Base-by-base conservation (phyloP, 106 monocot species). In the Apostasia shenzhenica region DNA sequence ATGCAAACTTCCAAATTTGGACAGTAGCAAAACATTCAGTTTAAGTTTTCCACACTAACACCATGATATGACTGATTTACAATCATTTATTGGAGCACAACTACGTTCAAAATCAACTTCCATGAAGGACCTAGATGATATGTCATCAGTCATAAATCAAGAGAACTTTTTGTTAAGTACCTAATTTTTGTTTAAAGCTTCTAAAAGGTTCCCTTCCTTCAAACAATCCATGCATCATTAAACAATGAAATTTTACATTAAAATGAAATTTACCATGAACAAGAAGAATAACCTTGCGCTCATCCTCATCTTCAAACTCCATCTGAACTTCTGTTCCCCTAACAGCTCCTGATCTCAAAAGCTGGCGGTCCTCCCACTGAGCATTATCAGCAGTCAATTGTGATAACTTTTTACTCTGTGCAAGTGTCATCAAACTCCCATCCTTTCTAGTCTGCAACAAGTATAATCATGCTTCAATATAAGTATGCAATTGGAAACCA, bases 271-370 rank as follows among this genome's bases (percentile, higher is more conserved):
- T 86, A 95, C 95, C 95, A 79, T 95, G 95, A 86, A 95, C 95
- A 71, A 95, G 91, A 80, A 95, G 92, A 47, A 95, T 95, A 72
- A 95, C 82, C 86, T 84, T 95, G n/a, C 95, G 88, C 55, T 95
- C 95, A 70, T 95, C 95, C 67, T 95, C 95, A 63, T 95, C 95
- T 40, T 95, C 89, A 86, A 95, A 95, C 48, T 95, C 95, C 75
- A 81, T 92, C 54, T 89, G 92, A 59, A 92, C 78, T 74, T 95
- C 95, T 53, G 95, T 89, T 61, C 95, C 95, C 84, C 86, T 86
- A 37, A 95, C 95, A 74, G 95, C 95, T 75, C 95, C 95, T 57
- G 95, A 95, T 69, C 95, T 79, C 73, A 95, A 75, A 57, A 95
- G 84, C 48, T 95, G 95, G 55, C 95, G 79, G 67, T 95, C 95